Conservation (phyloP, 1,139 yeast genomes). For the Blastobotrys persicus region DNA sequence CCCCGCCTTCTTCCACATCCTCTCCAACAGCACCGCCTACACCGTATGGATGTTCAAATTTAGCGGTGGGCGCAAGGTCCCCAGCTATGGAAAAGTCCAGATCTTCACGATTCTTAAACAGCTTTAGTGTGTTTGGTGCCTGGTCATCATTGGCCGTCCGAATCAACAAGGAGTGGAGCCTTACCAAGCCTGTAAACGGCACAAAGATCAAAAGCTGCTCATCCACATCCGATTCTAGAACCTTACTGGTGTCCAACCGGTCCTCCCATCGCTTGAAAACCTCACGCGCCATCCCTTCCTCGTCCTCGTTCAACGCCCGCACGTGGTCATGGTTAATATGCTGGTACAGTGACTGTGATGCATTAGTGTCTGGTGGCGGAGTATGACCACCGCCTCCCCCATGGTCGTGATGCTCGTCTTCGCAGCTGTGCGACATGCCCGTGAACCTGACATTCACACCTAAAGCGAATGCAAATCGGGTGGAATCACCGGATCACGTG, state of each 20-base stretch:
- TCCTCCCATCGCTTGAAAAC: constrained; percentile 54
- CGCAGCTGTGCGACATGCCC: constrained; percentile 12
- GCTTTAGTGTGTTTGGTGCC: constrained; percentile 67
- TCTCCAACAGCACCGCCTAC: constrained; percentile 36
- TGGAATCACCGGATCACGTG: too few species aligned
- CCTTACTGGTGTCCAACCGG: constrained; percentile 40
- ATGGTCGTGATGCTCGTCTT: constrained; percentile 20
- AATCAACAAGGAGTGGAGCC: constrained; percentile 67
- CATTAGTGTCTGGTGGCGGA: constrained; percentile 72
- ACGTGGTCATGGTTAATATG: constrained; percentile 62
- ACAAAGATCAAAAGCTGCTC: constrained; percentile 71
- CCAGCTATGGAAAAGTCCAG: constrained; percentile 69
- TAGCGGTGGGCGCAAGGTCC: constrained; percentile 50
- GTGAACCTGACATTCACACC: too few species aligned
- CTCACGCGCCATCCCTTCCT: constrained; percentile 46
- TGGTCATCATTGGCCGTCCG: constrained; percentile 59
- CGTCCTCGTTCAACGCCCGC: constrained; percentile 62
- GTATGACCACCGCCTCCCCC: constrained; percentile 42
- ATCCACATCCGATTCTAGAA: constrained; percentile 74
- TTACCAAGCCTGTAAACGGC: constrained; percentile 77
- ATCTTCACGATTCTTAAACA: constrained; percentile 67
- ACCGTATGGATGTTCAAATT: constrained; percentile 61
- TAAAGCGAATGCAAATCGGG: too few species aligned
- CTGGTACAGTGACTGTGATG: constrained; percentile 63
- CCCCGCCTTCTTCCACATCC: constrained; percentile 31